A percentile compares a stretch with the other conserved stretches of the same genome.
phyloP scores from a whole-genome alignment of 805 yeast genomes.

The Clavispora asparagi region DNA sequence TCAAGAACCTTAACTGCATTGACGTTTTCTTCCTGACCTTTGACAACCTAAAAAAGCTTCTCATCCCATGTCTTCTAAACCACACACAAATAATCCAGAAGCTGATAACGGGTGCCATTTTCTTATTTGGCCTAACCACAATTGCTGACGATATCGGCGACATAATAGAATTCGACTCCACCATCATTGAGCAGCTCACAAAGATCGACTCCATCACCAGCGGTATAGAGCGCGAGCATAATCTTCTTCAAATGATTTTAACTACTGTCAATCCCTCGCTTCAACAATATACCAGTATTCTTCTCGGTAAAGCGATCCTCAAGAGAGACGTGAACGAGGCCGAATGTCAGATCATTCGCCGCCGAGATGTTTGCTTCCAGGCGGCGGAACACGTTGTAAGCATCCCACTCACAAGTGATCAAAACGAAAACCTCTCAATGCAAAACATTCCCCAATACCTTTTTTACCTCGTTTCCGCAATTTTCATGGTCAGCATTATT shows the following conservation, averaged over 20 bases:
- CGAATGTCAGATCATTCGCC: constrained; percentile 30
- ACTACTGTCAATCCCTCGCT: constrained; percentile 29
- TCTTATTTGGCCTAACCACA: constrained; percentile 26
- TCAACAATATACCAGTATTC: constrained; percentile 31
- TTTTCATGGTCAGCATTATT: constrained; percentile 20
- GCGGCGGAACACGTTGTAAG: constrained; percentile 40
- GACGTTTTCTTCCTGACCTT: constrained; percentile 34
- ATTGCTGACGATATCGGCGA: constrained; percentile 23
- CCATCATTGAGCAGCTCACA: constrained; percentile 23
- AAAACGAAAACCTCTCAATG: constrained; percentile 16
- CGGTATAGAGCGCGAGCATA: constrained; percentile 32
- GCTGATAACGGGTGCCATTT: constrained; percentile 21
- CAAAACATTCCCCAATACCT: constrained; percentile 21
- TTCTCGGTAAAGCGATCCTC: constrained; percentile 37
- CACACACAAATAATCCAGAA: constrained; percentile 27
- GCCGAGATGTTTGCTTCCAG: constrained; percentile 35
- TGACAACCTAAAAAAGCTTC: constrained; percentile 33
- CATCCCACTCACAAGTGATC: constrained; percentile 36
- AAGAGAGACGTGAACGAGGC: constrained; percentile 23
- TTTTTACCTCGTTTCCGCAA: constrained; percentile 17
- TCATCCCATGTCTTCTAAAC: constrained; percentile 30
- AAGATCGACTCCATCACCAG: constrained; percentile 35
- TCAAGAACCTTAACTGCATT: constrained; percentile 28
- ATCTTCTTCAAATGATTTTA: constrained; percentile 24
- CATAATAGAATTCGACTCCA: constrained; percentile 18